A percentile compares a stretch with the other conserved stretches of the same genome.
Conservation (phyloP, 352 stramenopile species). For the Pythium grandisporangium region DNA sequence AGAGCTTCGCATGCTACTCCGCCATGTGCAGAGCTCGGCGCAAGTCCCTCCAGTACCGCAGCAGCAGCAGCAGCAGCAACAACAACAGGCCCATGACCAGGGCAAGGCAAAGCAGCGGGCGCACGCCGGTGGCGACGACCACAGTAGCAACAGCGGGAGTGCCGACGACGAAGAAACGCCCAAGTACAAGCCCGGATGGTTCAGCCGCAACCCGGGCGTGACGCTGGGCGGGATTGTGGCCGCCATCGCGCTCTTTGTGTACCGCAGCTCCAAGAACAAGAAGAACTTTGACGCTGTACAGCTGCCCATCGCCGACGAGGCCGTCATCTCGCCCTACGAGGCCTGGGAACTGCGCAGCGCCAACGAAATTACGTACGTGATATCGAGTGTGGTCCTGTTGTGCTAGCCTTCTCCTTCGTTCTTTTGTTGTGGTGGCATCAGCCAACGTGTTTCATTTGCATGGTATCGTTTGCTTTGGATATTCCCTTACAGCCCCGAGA, state of each 20-base stretch:
- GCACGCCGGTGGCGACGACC: too few species aligned
- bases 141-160: too few species aligned
- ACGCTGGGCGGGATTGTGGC: slow-evolving; percentile 62
- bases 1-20: too few species aligned
- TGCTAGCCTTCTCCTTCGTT: too few species aligned
- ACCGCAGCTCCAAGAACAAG: slow-evolving; percentile 59
- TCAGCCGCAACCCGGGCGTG: slow-evolving; percentile 79
- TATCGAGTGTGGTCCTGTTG: too few species aligned
- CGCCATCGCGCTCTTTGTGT: slow-evolving; percentile 62
- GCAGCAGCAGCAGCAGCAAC: too few species aligned
- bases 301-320: slow-evolving; percentile 55
- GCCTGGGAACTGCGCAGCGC: slow-evolving; percentile 75
- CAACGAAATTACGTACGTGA: slow-evolving; percentile 74
- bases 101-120: too few species aligned
- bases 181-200: slow-evolving; percentile 80
- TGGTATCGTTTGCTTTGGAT: not conserved
- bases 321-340: slow-evolving; percentile 80
- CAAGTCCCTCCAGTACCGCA: too few species aligned
- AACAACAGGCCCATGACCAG: too few species aligned
- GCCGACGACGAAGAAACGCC: slow-evolving; percentile 31
- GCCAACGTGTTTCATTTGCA: not conserved
- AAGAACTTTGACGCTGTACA: slow-evolving; percentile 75
- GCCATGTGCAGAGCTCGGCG: too few species aligned
- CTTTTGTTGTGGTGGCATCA: not conserved
- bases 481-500: slow-evolving; percentile 21